Evolutionary conservation across 805 yeast genomes (phyloP).

Genomic region (Metschnikowia hibisci): DNA sequence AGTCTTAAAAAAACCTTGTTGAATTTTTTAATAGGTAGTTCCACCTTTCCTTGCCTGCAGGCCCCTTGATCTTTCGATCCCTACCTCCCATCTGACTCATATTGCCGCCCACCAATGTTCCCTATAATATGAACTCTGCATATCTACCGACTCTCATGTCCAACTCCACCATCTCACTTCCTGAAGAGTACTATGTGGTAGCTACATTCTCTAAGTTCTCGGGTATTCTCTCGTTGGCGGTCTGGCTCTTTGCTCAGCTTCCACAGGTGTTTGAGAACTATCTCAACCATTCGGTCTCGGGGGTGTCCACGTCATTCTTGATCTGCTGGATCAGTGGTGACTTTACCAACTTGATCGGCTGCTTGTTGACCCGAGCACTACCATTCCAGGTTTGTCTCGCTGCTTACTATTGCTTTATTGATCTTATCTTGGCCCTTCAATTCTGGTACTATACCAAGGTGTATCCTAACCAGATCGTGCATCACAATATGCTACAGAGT

Average conservation of each 20-base stretch:
- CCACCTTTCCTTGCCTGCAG: no score
- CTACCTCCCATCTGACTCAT: not conserved
- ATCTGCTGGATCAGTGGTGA: conserved; percentile 37
- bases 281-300: conserved; percentile 32
- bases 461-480: conserved; percentile 31
- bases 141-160: conserved; percentile 2
- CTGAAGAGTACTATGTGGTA: conserved; percentile 13
- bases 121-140: conserved; percentile 4
- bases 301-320: conserved; percentile 31
- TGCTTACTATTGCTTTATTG: conserved; percentile 53
- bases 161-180: conserved; percentile 11
- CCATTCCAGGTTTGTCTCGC: conserved; percentile 78
- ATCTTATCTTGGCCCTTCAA: conserved; percentile 16
- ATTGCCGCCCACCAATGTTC: conserved; percentile 1
- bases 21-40: no score
- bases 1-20: no score
- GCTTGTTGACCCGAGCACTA: conserved; percentile 69
- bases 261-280: conserved; percentile 29
- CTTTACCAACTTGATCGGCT: conserved; percentile 58
- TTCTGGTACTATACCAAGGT: conserved; percentile 20
- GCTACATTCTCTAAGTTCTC: conserved; percentile 12
- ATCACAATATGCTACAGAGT: conserved; percentile 36
- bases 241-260: conserved; percentile 30
- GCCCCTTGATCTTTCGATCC: not conserved
- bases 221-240: conserved; percentile 21